Evolutionary conservation across 2,329 filamentous ascomycete genomes (phyloP), one percentile per base, ranked within the genome.

Genomic region (Ascocoryne sarcoides): DNA sequence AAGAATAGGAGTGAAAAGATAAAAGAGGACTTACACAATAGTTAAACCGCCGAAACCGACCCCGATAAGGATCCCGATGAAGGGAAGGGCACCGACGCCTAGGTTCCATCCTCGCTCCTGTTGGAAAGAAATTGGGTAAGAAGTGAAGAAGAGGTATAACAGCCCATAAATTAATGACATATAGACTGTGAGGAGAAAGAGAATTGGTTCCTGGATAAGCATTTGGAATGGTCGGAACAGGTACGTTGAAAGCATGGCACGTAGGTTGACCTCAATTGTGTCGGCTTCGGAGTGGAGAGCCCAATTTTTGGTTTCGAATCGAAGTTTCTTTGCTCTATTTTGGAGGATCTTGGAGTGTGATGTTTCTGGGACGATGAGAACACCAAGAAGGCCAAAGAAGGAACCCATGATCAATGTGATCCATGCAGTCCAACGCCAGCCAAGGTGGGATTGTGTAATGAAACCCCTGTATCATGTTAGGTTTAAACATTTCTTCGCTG

Each of bases 371-470:
- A 75, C 57, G n/a, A 68, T 51, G 19, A 71, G 43, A 10, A 69
- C 44, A 0, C 62, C 65, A n/a, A 71, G 42, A 3, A 60, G 35
- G 2, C 62, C 62, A 44, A 72, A 64, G 4, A 64, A 50, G 7
- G 55, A 57, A 1, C 60, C 59, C 50, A 70, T 63, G 36, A 77
- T 74, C 33, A 70, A 51, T 0, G 70, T 74, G 17, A 76, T 63
- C 62, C 72, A 78, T 8, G 65, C 65, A 0, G 70, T 76, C 71
- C 73, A 76, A 14, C 72, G 61, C 73, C 73, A 76, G 12, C 70
- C 69, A 1, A 75, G 64, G 46, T 65, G 49, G 5, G 61, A 66
- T 30, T 68, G 60, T 0, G 65, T 66, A 23, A 73, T 63, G 41
- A 71, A 74, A 0, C 65, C 67, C 7, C 47, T 45, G 14, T 3